These are phyloP conservation scores for Eimeria falciformis DNA, from an alignment of 169 alveolate species.

Conservation along the genomic window DNA sequence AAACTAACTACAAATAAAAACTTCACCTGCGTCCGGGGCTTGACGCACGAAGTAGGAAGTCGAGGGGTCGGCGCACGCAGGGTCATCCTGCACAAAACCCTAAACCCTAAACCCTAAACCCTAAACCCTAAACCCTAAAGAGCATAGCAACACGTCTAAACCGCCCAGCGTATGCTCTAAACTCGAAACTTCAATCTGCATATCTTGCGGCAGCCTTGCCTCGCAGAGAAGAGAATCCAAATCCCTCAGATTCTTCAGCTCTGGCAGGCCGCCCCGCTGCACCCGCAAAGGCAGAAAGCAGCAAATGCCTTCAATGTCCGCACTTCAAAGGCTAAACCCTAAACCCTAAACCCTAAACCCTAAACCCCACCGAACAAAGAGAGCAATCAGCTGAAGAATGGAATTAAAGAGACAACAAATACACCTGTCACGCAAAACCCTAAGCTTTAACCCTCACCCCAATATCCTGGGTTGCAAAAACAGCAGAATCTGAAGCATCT, in stretches of 20 bases:
- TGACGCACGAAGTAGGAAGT: slow-evolving; percentile 62
- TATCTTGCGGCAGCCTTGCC: background rate
- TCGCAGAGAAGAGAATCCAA: slow-evolving; percentile 54
- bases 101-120: slow-evolving; percentile 47
- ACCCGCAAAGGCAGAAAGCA: background rate
- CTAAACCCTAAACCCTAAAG: slow-evolving; percentile 35
- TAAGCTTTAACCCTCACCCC: background rate
- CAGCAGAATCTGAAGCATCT: too few species aligned
- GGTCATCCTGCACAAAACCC: slow-evolving; percentile 66
- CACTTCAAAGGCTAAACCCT: slow-evolving; percentile 9
- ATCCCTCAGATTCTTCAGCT: slow-evolving; percentile 46
- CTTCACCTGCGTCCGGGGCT: slow-evolving; percentile 67
- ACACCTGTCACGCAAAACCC: background rate
- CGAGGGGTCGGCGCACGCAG: slow-evolving; percentile 66
- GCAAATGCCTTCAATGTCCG: background rate
- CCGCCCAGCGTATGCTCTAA: background rate
- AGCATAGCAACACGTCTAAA: too few species aligned
- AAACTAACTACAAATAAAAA: background rate
- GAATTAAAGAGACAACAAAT: background rate
- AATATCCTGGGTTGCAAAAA: background rate
- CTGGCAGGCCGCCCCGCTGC: slow-evolving; percentile 55
- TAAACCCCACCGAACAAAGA: slow-evolving; percentile 19
- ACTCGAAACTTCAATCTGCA: background rate
- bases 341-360: slow-evolving; percentile 47
- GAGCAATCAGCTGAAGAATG: background rate